Conservation (phyloP, 1,284 basidiomycete species). For the Mixia osmundae region DNA sequence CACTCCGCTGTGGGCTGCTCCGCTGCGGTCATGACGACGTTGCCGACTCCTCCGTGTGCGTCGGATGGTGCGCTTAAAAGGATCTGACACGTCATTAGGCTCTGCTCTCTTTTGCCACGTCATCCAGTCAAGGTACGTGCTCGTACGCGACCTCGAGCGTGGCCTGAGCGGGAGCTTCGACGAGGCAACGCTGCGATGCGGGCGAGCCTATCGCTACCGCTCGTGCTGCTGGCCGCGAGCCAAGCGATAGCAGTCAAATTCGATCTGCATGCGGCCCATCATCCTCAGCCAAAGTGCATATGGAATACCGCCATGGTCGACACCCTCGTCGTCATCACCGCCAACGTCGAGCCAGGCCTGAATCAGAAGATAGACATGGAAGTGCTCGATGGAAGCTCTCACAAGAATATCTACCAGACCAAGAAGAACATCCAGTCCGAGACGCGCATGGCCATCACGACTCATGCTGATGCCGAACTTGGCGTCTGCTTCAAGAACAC, state of each 20-base stretch:
- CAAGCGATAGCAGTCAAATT: conserved; percentile 49
- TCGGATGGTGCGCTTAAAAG: too few species aligned
- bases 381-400: conserved; percentile 68
- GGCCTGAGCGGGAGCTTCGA: too few species aligned
- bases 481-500: conserved; percentile 83
- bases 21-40: too few species aligned
- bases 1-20: too few species aligned
- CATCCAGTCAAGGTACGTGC: too few species aligned
- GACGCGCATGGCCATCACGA: conserved; percentile 78
- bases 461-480: conserved; percentile 77
- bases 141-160: too few species aligned
- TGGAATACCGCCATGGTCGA: conserved; percentile 78
- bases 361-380: conserved; percentile 63
- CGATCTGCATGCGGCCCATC: conserved; percentile 37
- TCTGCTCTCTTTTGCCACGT: too few species aligned
- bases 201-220: too few species aligned
- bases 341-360: conserved; percentile 24
- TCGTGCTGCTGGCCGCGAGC: background rate
- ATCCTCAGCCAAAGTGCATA: conserved; percentile 56
- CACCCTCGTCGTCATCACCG: conserved; percentile 71
- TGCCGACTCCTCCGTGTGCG: too few species aligned
- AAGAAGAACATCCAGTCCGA: conserved; percentile 75
- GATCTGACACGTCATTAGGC: too few species aligned
- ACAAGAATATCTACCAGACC: conserved; percentile 71
- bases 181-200: too few species aligned